A percentile compares a stretch with the other conserved stretches of the same genome.
These are phyloP conservation scores for Raphanus raphanistrum DNA, from an alignment of 345 rosid genomes.

Conservation along the genomic window DNA sequence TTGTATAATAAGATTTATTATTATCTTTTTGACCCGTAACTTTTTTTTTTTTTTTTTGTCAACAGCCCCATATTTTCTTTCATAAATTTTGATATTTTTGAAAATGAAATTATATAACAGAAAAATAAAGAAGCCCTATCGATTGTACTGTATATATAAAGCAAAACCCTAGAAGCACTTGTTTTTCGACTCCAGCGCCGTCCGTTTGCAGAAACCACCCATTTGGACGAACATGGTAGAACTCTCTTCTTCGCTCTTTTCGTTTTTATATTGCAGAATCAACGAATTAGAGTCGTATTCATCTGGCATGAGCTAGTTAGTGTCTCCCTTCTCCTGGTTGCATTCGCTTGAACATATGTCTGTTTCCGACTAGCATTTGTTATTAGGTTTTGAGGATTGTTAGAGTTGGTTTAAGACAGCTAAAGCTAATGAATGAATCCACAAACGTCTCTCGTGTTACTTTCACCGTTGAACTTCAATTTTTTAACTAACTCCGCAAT, in stretches of 20 bases:
- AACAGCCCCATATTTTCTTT: no score
- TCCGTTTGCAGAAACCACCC: background rate
- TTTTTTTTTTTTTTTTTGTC: no score
- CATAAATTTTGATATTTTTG: no score
- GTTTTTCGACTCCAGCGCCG: background rate
- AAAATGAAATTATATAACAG: background rate
- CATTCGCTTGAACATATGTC: background rate
- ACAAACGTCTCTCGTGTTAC: background rate
- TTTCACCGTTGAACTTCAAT: background rate
- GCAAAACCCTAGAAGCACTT: background rate
- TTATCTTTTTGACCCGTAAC: no score
- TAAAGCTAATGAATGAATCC: background rate
- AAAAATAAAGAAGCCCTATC: background rate
- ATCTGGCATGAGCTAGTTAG: background rate
- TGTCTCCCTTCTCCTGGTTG: background rate
- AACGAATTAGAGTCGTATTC: background rate
- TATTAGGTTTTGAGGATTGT: background rate
- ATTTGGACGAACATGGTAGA: background rate
- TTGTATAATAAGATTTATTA: no score
- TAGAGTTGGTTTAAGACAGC: background rate
- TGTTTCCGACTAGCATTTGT: background rate
- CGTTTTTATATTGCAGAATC: background rate
- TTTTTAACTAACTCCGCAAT: background rate
- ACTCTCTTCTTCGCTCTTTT: background rate
- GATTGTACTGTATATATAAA: background rate